phyloP scores from a whole-genome alignment of 768 basidiomycete genomes.

The Hericium erinaceus region DNA sequence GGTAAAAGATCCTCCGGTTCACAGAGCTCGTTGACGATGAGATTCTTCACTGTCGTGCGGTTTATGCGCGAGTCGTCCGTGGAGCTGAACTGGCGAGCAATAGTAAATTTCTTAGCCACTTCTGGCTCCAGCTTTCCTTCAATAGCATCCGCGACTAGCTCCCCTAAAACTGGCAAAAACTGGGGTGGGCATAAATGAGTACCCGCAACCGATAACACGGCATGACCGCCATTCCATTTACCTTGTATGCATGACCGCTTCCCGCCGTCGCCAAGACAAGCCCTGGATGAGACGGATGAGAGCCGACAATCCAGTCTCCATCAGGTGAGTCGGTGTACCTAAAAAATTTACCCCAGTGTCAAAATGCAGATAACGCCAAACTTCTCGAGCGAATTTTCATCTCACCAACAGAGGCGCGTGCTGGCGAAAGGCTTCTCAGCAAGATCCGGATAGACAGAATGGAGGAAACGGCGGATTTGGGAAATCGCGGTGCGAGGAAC shows the following conservation, averaged over 20 bases:
- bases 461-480: conserved; percentile 42
- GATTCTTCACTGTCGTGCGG: background rate
- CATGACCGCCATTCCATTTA: conserved; percentile 13
- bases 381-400: no score
- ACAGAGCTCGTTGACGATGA: background rate
- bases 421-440: conserved; percentile 58
- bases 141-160: conserved; percentile 64
- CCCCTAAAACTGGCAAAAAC: conserved; percentile 84
- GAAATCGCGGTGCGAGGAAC: conserved; percentile 54
- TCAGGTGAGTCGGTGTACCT: conserved; percentile 90
- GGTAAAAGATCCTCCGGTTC: background rate
- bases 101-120: conserved; percentile 51
- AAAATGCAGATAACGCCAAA: background rate
- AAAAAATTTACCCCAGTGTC: background rate
- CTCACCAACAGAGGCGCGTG: conserved; percentile 86
- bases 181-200: conserved; percentile 22
- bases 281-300: conserved; percentile 45
- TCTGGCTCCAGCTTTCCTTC: conserved; percentile 49
- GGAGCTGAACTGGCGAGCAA: conserved; percentile 34
- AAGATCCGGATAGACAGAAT: conserved; percentile 65
- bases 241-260: conserved; percentile 86
- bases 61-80: conserved; percentile 26
- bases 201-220: background rate
- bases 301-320: conserved; percentile 85
- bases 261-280: conserved; percentile 81